Percentiles rank a stretch among this genome's conserved stretches.
Evolutionary conservation across 306 rosid species (phyloP).

Genomic region (Vachellia pachyceras): DNA sequence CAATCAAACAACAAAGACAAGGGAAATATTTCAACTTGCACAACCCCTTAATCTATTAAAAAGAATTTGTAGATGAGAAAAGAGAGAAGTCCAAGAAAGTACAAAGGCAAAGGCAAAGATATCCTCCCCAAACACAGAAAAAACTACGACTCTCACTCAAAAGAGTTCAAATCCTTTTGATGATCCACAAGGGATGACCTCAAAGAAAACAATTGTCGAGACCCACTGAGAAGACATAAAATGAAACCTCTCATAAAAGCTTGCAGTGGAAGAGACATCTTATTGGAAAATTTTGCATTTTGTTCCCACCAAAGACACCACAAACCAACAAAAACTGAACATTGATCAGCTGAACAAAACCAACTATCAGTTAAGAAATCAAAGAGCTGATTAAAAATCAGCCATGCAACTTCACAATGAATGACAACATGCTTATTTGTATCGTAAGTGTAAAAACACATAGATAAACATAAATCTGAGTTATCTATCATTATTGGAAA

Average conservation of each 20-base stretch:
- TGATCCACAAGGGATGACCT: neutral
- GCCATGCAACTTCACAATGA: neutral
- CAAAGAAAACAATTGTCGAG: neutral
- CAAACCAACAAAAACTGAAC: neutral
- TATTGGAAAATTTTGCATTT: neutral
- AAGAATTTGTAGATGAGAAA: neutral
- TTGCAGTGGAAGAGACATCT: neutral
- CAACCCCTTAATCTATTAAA: neutral
- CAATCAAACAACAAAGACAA: constrained; percentile 39
- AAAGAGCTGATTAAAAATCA: neutral
- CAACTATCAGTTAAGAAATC: neutral
- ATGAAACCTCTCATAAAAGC: neutral
- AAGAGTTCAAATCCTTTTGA: neutral
- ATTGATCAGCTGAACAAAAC: neutral
- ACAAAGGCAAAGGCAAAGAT: neutral
- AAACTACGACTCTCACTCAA: neutral
- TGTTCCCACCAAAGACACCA: neutral
- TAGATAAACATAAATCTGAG: too few relatives aligned
- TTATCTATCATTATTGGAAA: neutral
- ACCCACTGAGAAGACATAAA: neutral
- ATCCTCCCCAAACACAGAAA: neutral
- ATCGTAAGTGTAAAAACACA: neutral
- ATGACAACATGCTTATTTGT: neutral
- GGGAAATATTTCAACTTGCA: constrained; percentile 26
- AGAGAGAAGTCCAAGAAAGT: neutral